Evolutionary conservation across 2,329 filamentous ascomycete species (phyloP), one percentile per base, ranked within the genome.

Genomic region (Blastomyces parvus): DNA sequence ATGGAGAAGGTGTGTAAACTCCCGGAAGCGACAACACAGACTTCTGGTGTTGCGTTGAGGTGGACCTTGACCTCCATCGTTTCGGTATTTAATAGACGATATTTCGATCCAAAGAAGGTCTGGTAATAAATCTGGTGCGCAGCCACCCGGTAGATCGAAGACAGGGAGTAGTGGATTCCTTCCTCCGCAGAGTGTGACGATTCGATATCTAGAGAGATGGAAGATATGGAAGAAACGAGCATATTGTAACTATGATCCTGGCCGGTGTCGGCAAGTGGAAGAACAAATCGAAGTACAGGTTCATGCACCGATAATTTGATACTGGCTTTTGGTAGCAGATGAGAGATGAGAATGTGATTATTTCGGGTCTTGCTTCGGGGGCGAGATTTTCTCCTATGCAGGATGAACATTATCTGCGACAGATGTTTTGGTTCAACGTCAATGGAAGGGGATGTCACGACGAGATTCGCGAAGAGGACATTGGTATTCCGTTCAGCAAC

Each of bases 261-360:
- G 5, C 79, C 74, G 58, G 78, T 73, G 65, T 88, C 84, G 66
- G 94, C 85, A 0, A 93, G 87, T 5, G 92, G 92, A 4, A 99
- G 80, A 8, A 92, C 86, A 67, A 99, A 92, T 69, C 95, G 87
- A 66, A 97, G 74, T 19, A 99, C 95, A 0, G 94, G 94, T 73
- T 99, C 94, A 71, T 99, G 94, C 77, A 99, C 89, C 0, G 94
- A 97, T 50, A 97, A 86, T 72, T 97, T 99, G 74, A 97, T 88
- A 70, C 84, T 96, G 0, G 93, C 89, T 77, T 97, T 97, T 1
- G 94, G 94, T 9, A 99, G 80, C 3, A 97, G 83, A n/a, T 90
- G 86, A 17, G 93, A 96, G 38, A 99, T 88, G 42, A 99, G 79
- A 62, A 86, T 82, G 68, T 91, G 77, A 25, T 74, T 77, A 50